phyloP scores from a whole-genome alignment of 768 basidiomycete species.

The Mycena vulgaris region DNA sequence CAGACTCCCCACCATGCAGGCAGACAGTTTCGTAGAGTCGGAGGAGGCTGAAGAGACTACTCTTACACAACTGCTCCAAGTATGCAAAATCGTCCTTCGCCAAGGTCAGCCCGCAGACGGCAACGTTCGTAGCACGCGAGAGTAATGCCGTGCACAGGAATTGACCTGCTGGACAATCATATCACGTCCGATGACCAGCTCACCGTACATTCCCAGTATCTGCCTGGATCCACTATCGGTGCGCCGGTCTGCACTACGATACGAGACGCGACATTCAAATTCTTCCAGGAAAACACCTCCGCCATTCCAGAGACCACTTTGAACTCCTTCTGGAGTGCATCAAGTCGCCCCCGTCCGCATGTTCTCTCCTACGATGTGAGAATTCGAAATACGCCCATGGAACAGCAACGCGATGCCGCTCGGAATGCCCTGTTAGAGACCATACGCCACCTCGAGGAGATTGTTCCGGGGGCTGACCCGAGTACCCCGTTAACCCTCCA shows the following conservation, averaged over 20 bases:
- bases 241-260: constrained; percentile 31
- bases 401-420: constrained; percentile 74
- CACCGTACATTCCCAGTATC: constrained; percentile 74
- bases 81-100: constrained; percentile 75
- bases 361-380: constrained; percentile 84
- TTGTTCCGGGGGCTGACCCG: constrained; percentile 64
- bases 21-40: constrained; percentile 24
- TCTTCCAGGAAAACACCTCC: constrained; percentile 82
- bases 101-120: constrained; percentile 64
- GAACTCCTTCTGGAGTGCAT: constrained; percentile 74
- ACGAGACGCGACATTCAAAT: constrained; percentile 2
- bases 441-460: constrained; percentile 68
- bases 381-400: constrained; percentile 88
- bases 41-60: constrained; percentile 40
- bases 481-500: constrained; percentile 78
- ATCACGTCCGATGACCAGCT: constrained; percentile 81
- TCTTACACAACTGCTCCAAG: constrained; percentile 72
- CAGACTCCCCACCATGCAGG: constrained; percentile 34
- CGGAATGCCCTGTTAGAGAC: constrained; percentile 68
- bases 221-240: constrained; percentile 94
- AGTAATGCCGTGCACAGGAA: constrained; percentile 22
- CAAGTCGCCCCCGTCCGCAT: constrained; percentile 59
- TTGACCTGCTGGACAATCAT: constrained; percentile 78
- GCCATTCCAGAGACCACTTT: constrained; percentile 91
- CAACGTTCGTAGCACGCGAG: neutral